These are phyloP conservation scores for Colletotrichum viniferum DNA, from an alignment of 2,329 filamentous ascomycete genomes.

Conservation along the genomic window DNA sequence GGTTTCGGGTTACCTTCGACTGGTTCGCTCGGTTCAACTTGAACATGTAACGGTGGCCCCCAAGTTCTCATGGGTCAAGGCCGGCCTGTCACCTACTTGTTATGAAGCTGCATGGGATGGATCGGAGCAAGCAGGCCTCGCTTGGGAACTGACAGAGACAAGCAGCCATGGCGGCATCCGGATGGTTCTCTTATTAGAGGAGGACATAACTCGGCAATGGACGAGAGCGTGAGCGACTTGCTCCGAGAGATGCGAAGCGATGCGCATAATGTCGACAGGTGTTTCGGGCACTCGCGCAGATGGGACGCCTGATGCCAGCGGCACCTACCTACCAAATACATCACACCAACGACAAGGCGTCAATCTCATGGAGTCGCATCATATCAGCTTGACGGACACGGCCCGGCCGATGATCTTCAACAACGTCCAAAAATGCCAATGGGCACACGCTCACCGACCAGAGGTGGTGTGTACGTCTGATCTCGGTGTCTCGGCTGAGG, in stretches of 20 bases:
- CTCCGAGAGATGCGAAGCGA: not conserved
- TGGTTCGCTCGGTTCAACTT: not conserved
- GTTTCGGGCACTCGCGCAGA: not conserved
- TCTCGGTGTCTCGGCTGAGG: conserved; percentile 18
- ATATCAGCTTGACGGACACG: not conserved
- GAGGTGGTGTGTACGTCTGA: conserved; percentile 16
- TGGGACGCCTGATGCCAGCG: not conserved
- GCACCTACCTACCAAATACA: not conserved
- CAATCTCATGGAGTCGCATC: not conserved
- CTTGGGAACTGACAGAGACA: not conserved
- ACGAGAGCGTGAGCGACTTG: not conserved
- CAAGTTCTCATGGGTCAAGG: not conserved
- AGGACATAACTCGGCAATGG: not conserved
- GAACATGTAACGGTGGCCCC: not conserved
- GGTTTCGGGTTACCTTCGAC: not conserved
- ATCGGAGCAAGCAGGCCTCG: conserved; percentile 2
- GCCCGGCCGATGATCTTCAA: conserved; percentile 7
- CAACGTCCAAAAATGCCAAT: not conserved
- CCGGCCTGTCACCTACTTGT: not conserved
- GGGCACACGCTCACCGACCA: conserved; percentile 13
- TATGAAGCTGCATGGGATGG: not conserved
- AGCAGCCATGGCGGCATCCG: not conserved
- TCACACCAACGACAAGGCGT: not conserved
- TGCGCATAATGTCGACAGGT: not conserved
- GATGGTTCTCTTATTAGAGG: not conserved